Evolutionary conservation across 2,329 filamentous ascomycete genomes (phyloP).

Genomic region (Colletotrichum kahawae): DNA sequence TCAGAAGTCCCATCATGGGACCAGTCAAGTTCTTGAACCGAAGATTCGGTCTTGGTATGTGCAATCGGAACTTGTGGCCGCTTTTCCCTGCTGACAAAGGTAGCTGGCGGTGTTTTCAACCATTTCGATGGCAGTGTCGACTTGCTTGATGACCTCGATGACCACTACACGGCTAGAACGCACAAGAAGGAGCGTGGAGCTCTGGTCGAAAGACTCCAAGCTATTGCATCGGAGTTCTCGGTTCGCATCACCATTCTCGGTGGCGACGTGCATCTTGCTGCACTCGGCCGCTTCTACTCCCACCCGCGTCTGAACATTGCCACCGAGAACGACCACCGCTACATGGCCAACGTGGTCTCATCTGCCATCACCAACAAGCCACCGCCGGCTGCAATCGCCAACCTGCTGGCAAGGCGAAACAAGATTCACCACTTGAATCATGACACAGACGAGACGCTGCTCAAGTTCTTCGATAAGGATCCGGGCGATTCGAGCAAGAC

Average conservation of each 20-base stretch:
- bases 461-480: constrained; percentile 90
- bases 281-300: constrained; percentile 92
- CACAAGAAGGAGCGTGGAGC: constrained; percentile 88
- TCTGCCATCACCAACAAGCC: constrained; percentile 97
- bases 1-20: constrained; percentile 84
- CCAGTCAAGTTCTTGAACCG: constrained; percentile 90
- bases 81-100: constrained; percentile 12
- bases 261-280: constrained; percentile 92
- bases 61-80: too few species aligned
- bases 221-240: constrained; percentile 83
- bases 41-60: constrained; percentile 76
- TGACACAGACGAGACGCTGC: constrained; percentile 89
- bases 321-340: constrained; percentile 84
- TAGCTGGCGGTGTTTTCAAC: constrained; percentile 85
- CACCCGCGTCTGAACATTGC: constrained; percentile 80
- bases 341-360: constrained; percentile 94
- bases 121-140: constrained; percentile 93
- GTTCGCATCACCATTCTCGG: constrained; percentile 90
- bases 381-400: constrained; percentile 84
- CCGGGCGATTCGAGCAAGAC: constrained; percentile 80
- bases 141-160: constrained; percentile 89
- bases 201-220: constrained; percentile 82
- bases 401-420: constrained; percentile 89
- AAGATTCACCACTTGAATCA: constrained; percentile 73
- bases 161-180: constrained; percentile 92